Conservation (phyloP, 106 monocot genomes). For the Allium fistulosum region DNA sequence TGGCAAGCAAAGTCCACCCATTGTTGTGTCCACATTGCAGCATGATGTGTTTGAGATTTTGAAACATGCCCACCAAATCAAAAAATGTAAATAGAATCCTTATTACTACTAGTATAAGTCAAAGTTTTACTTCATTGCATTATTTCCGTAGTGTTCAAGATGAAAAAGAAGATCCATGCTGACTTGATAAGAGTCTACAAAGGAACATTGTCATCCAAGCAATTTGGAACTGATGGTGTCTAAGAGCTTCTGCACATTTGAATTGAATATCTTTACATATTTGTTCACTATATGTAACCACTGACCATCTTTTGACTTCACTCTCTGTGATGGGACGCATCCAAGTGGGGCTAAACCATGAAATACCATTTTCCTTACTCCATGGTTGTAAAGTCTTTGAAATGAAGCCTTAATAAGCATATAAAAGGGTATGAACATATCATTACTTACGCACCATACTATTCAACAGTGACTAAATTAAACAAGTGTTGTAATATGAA, state of each 20-base stretch:
- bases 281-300: constrained; percentile 45
- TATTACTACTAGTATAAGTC: neutral
- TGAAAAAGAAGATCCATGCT: constrained; percentile 64
- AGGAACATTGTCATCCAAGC: constrained; percentile 23
- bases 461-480: too few relatives aligned
- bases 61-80: constrained; percentile 30
- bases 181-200: constrained; percentile 41
- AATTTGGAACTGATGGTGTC: constrained; percentile 27
- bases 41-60: constrained; percentile 59
- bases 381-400: constrained; percentile 55
- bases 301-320: constrained; percentile 23
- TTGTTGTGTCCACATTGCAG: constrained; percentile 56
- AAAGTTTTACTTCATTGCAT: neutral
- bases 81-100: too few relatives aligned
- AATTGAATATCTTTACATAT: constrained; percentile 46
- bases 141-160: constrained; percentile 42
- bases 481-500: too few relatives aligned
- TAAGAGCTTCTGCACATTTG: constrained; percentile 18
- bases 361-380: constrained; percentile 62
- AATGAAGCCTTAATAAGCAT: constrained; percentile 5
- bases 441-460: too few relatives aligned
- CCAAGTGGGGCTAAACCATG: constrained; percentile 59
- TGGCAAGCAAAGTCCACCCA: constrained; percentile 73
- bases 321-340: constrained; percentile 77
- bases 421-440: too few relatives aligned